Base-by-base conservation (phyloP, 768 basidiomycete genomes). In the Suillus hirtellus region DNA sequence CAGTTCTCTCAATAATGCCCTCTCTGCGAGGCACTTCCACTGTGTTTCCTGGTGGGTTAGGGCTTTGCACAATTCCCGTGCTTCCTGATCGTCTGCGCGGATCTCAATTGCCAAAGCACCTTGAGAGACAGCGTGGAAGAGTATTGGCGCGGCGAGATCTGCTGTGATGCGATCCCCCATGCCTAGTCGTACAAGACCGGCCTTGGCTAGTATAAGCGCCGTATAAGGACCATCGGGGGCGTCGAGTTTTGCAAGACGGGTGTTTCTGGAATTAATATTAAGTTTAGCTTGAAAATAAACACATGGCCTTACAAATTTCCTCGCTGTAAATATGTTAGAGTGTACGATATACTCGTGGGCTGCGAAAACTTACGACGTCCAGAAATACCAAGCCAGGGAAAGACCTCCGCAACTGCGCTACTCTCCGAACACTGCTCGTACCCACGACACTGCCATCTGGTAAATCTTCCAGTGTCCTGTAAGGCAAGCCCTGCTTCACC, bases 81-180 rank as follows among this genome's bases (percentile, higher is more conserved):
- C 82, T 65, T 82, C 81, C 1, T 74, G 71, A 70, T 93, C 92
- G 69, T 87, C 81, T 21, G 82, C 70, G 46, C 90, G 89, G 65
- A 96, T 86, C 76, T 99, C 97, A 38, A 98, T 82, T 0, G 79
- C 95, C 42, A 99, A 80, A 15, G 96, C 95, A 35, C 95, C 97
- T 77, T 99, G 97, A 3, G 95, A 94, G 62, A 99, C 96, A 10
- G 97, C 96, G 67, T 93, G 84, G 73, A 88, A 90, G 19, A 96
- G 80, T 15, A 84, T 82, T 3, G 96, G 95, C 2, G 94, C 86
- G 1, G 72, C 70, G 64, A 99, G 74, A 69, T 93, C 87, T 43
- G 85, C 70, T 3, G 93, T 92, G 66, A 93, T 86, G 59, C 96
- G 90, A 71, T 86, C 77, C 12, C 82, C 83, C 82, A 86, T 83